Evolutionary conservation across 2,329 filamentous ascomycete genomes (phyloP), one percentile per base, ranked within the genome.

Genomic region (Sphaceloma murrayae): DNA sequence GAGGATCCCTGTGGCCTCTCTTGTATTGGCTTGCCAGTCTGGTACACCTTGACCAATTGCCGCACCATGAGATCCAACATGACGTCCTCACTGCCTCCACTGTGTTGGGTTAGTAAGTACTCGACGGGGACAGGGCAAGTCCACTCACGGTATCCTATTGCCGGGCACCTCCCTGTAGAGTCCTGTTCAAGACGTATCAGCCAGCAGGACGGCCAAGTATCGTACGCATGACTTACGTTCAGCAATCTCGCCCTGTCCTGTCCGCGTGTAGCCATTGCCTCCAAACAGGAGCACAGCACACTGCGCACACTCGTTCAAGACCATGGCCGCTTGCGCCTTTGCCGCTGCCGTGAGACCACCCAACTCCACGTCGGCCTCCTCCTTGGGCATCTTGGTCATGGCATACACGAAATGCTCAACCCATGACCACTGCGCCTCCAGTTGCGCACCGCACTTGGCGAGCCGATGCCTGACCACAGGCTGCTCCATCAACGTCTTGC

Each of bases 361-460:
- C 1, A 87, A 66, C 55, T 82, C 72, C 2, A 68, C 62, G 54
- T 80, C 77, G 6, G 75, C 76, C n/a, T 70, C 69, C 34, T 69
- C 67, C 53, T 77, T 75, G 14, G 62, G 62, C 59, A 86, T 59
- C 48, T 78, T 68, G 1, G 70, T 74, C 67, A 85, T 74, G 61
- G 79, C 74, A 56, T 80, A 85, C 11, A 77, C 70, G 48, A 84
- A 80, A 49, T 77, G 72, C 60, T 85, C 81, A 3, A 85, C 68
- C 80, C 80, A 86, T 2, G 82, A 78, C 66, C 73, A 81, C 59
- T 82, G 74, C 2, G 72, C 75, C 58, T 86, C 82, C 3, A 87
- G 66, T 53, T 79, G 63, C 0, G 78, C 78, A 2, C 78, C 82
- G 3, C 73, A 74, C 56, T 82, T 84, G 8, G 82, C 81, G 5